Evolutionary conservation across 805 yeast genomes (phyloP).

Genomic region (Naumovozyma castellii): DNA sequence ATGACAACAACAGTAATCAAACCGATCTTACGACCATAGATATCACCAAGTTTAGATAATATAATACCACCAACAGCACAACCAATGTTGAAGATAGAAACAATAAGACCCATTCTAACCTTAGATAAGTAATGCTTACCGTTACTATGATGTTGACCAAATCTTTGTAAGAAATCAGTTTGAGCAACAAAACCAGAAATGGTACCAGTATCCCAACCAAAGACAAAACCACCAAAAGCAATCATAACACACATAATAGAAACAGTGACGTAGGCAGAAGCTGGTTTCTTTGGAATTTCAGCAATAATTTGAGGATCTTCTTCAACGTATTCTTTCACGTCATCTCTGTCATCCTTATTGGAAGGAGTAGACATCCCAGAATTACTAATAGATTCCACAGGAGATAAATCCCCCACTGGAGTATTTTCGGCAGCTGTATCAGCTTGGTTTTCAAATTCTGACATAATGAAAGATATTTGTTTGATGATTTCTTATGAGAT

Average conservation of each 20-base stretch:
- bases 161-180: constrained; percentile 45
- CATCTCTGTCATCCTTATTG: constrained; percentile 21
- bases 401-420: constrained; percentile 25
- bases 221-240: constrained; percentile 34
- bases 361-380: constrained; percentile 19
- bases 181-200: constrained; percentile 60
- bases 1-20: constrained; percentile 51
- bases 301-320: constrained; percentile 24
- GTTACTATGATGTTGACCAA: constrained; percentile 37
- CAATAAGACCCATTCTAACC: constrained; percentile 47
- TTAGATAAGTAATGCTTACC: constrained; percentile 42
- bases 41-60: constrained; percentile 50
- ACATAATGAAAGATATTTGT: background rate
- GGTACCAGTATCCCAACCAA: constrained; percentile 76
- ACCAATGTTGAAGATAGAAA: constrained; percentile 58
- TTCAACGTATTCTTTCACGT: constrained; percentile 10
- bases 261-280: constrained; percentile 30
- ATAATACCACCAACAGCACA: constrained; percentile 63
- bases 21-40: constrained; percentile 57
- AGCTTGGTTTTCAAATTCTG: constrained; percentile 1
- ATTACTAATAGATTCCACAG: constrained; percentile 12
- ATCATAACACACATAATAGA: constrained; percentile 27
- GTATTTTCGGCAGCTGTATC: constrained; percentile 4
- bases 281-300: constrained; percentile 13
- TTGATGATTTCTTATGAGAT: background rate